phyloP scores from a whole-genome alignment of 2,329 filamentous ascomycete genomes.

The Penicillium nordicum region DNA sequence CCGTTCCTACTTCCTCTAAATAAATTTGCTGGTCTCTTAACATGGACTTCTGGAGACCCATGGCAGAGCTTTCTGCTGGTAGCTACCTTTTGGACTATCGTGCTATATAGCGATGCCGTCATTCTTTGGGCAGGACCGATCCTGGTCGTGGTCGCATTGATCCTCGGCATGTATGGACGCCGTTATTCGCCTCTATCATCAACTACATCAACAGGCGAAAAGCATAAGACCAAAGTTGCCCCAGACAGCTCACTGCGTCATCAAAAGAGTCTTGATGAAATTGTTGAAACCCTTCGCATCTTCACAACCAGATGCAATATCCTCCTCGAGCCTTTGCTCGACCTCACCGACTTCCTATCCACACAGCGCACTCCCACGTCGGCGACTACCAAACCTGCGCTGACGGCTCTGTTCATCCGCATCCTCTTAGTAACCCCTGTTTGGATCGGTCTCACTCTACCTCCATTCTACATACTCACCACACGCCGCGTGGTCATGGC shows the following conservation, averaged over 20 bases:
- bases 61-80: slow-evolving; percentile 97
- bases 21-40: slow-evolving; percentile 76
- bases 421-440: slow-evolving; percentile 83
- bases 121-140: slow-evolving; percentile 79
- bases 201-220: slow-evolving; percentile 70
- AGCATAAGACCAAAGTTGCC: slow-evolving; percentile 49
- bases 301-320: slow-evolving; percentile 92
- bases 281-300: slow-evolving; percentile 86
- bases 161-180: slow-evolving; percentile 87
- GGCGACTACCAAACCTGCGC: slow-evolving; percentile 82
- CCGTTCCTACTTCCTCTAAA: slow-evolving; percentile 90
- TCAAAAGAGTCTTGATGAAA: slow-evolving; percentile 94
- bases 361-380: slow-evolving; percentile 87
- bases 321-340: slow-evolving; percentile 80
- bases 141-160: slow-evolving; percentile 72
- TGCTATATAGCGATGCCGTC: slow-evolving; percentile 82
- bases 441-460: slow-evolving; percentile 79
- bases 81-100: slow-evolving; percentile 76
- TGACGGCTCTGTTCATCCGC: slow-evolving; percentile 84
- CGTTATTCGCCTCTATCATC: slow-evolving; percentile 88
- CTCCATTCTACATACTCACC: slow-evolving; percentile 80
- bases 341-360: slow-evolving; percentile 88
- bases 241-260: slow-evolving; percentile 69
- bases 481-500: slow-evolving; percentile 79
- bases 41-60: slow-evolving; percentile 88